These are phyloP conservation scores for Neurospora sp. DNA, from an alignment of 495 filamentous ascomycete genomes.

Conservation along the genomic window DNA sequence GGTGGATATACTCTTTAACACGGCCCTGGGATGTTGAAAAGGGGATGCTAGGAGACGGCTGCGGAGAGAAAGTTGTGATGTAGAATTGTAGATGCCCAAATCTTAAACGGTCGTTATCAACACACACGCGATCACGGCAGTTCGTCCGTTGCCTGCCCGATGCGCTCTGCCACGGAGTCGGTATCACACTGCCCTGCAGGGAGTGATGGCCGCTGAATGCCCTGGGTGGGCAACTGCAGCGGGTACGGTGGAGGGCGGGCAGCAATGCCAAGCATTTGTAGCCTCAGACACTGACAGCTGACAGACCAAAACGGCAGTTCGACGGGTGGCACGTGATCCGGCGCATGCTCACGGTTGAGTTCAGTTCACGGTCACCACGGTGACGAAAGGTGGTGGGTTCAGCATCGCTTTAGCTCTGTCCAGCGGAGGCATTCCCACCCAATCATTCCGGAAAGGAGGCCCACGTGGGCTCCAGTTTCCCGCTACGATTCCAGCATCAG, in stretches of 20 bases:
- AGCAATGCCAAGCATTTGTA: not conserved
- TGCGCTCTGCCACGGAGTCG: not conserved
- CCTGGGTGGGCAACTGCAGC: not conserved
- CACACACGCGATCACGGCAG: not conserved
- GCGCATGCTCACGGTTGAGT: not conserved
- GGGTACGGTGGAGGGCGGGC: not conserved
- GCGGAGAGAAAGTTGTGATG: not conserved
- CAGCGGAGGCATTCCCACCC: not conserved
- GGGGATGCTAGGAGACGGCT: not conserved
- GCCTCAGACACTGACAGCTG: not conserved
- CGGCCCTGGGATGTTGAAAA: not conserved
- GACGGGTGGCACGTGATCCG: not conserved
- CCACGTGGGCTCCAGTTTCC: not conserved
- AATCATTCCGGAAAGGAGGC: not conserved
- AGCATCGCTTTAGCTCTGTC: not conserved
- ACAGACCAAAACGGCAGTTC: not conserved
- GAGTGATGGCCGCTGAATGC: not conserved
- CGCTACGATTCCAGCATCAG: not conserved
- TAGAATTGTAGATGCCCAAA: not conserved
- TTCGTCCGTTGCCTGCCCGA: not conserved
- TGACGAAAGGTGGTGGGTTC: not conserved
- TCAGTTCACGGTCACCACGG: not conserved
- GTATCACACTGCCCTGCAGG: not conserved
- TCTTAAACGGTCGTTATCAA: not conserved
- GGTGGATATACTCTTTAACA: not conserved